A percentile compares a stretch with the other conserved stretches of the same genome.
Conservation (phyloP, 768 basidiomycete species). For the Macrolepiota dolichaula region DNA sequence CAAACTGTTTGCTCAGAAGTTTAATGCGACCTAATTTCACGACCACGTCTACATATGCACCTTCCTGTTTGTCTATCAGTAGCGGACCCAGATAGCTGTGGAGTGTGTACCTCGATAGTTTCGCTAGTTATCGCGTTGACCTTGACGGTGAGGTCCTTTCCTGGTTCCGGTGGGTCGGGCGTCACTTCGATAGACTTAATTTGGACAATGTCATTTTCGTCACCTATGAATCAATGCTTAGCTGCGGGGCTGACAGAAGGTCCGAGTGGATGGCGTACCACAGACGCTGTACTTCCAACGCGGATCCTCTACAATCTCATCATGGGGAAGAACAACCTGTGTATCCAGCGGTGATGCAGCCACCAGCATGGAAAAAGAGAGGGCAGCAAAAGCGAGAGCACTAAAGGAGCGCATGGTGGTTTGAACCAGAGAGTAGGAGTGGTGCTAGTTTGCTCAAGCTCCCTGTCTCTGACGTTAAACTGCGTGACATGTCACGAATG, state of each 20-base stretch:
- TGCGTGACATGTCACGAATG: neutral
- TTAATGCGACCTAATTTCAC: slow-evolving; percentile 96
- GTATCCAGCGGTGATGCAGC: slow-evolving; percentile 18
- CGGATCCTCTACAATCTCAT: slow-evolving; percentile 18
- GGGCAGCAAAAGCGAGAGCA: neutral
- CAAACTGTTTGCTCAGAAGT: slow-evolving; percentile 78
- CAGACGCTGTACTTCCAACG: slow-evolving; percentile 70
- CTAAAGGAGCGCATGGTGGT: slow-evolving; percentile 11
- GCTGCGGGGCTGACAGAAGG: neutral
- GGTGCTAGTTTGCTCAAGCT: neutral
- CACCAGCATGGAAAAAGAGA: slow-evolving; percentile 14
- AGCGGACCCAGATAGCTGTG: neutral
- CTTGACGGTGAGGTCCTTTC: slow-evolving; percentile 82
- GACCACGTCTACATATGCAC: slow-evolving; percentile 82
- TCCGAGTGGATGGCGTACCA: slow-evolving; percentile 46
- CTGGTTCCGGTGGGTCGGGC: slow-evolving; percentile 90
- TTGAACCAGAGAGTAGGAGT: neutral
- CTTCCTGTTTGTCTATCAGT: slow-evolving; percentile 55
- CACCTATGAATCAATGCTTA: slow-evolving; percentile 35
- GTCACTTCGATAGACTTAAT: slow-evolving; percentile 68
- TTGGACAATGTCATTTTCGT: slow-evolving; percentile 43
- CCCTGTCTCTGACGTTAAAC: neutral
- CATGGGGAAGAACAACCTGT: slow-evolving; percentile 14
- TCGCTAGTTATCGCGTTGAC: slow-evolving; percentile 60
- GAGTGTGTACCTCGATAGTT: slow-evolving; percentile 56